Evolutionary conservation across 2,329 filamentous ascomycete species (phyloP), one percentile per base, ranked within the genome.

Genomic region (Nothophoma quercina): DNA sequence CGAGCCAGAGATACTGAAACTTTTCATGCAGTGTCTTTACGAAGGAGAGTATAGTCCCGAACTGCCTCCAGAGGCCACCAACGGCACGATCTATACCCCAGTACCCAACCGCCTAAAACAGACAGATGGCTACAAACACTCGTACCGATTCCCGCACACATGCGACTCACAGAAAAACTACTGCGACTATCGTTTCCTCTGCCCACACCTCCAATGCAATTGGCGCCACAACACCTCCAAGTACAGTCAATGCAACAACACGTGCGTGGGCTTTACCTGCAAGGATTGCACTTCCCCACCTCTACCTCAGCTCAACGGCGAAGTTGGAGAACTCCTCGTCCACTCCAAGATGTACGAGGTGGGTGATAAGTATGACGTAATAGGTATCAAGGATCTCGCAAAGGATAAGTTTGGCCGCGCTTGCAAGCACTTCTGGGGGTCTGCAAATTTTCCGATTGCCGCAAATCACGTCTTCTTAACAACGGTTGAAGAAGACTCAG

Each of bases 401-500:
- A 15, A 21, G 7, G 47, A 50, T 16, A 64, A 62, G 34, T 64
- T 60, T 26, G 10, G 16, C 2, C 12, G 26, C 1, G 22, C 44
- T 4, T 60, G 55, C 23, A 19, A 15, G 22, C 9, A 7, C 9
- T 43, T 33, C 22, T 63, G 59, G 57, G 52, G 68, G 23, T 53
- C 59, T 0, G 6, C 36, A 3, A 58, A 66, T 7, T 60, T 75
- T 10, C 40, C 63, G 1, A 54, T 59, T 16, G 63, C 70, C 0
- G 69, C 68, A 10, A 43, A 65, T 12, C 47, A 57, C 29, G 56
- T 38, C 2, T 72, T 67, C 28, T 60, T 56, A n/a, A 59, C 58
- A 0, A 72, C 70, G 1, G 51, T 59, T 1, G 55, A 67, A 1
- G 13, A 52, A 0, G 66, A 74, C 45, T 68, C 60, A 15, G 68